Percentiles rank a stretch among this genome's conserved stretches.
Conservation (phyloP, 805 yeast species). For the Hermanozyma aechmeae region DNA sequence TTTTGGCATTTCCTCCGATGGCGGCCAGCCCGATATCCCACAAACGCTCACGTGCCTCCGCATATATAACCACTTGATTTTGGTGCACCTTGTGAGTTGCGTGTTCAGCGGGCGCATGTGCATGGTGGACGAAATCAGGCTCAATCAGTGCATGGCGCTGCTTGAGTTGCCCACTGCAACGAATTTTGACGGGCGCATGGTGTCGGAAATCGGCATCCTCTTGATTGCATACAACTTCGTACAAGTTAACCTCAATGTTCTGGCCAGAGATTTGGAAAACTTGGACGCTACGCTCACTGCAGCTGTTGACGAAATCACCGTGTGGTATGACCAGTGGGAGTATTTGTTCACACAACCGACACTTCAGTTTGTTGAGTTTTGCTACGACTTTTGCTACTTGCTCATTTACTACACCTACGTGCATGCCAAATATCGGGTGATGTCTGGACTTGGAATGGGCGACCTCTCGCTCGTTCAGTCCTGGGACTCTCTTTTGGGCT, state of each 20-base stretch:
- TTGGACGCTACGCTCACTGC: conserved; percentile 18
- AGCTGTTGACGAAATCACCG: conserved; percentile 39
- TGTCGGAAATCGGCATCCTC: conserved; percentile 62
- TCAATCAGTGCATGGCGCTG: conserved; percentile 50
- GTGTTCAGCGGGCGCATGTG: conserved; percentile 59
- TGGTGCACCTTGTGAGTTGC: conserved; percentile 61
- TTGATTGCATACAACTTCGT: conserved; percentile 49
- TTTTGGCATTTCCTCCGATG: conserved; percentile 6
- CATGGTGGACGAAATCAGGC: conserved; percentile 48
- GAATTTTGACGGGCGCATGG: conserved; percentile 76
- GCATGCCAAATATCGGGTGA: no score
- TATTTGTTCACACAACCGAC: conserved; percentile 61
- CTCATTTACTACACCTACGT: conserved; percentile 36
- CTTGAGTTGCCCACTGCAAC: conserved; percentile 52
- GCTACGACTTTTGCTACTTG: conserved; percentile 53
- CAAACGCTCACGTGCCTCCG: conserved; percentile 49
- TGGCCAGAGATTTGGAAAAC: conserved; percentile 5
- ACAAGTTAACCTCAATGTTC: conserved; percentile 24
- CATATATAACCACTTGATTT: conserved; percentile 62
- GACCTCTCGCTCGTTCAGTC: no score
- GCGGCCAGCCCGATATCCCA: conserved; percentile 11
- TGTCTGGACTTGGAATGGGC: no score
- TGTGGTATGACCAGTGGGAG: conserved; percentile 66
- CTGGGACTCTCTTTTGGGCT: no score
- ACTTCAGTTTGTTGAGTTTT: conserved; percentile 64